phyloP scores from a whole-genome alignment of 768 basidiomycete species.

The Kwoniella sp. region DNA sequence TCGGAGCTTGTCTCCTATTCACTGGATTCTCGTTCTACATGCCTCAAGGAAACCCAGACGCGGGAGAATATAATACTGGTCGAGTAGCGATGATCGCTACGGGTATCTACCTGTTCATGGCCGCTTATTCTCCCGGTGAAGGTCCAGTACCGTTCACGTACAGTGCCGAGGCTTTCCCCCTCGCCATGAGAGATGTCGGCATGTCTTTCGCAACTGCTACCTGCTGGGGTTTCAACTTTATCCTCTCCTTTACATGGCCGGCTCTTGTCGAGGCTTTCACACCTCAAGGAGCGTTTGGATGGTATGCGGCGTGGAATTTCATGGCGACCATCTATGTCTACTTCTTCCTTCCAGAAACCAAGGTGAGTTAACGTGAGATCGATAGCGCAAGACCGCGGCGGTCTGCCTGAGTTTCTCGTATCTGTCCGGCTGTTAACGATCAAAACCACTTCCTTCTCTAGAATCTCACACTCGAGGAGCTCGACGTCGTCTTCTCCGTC shows the following conservation, averaged over 20 bases:
- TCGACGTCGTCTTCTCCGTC: slow-evolving; percentile 48
- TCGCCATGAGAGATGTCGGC: slow-evolving; percentile 75
- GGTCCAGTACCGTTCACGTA: slow-evolving; percentile 76
- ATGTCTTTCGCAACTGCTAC: slow-evolving; percentile 71
- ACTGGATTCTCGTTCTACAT: slow-evolving; percentile 23
- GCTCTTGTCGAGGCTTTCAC: slow-evolving; percentile 67
- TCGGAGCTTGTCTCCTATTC: slow-evolving; percentile 63
- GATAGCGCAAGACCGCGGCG: no score
- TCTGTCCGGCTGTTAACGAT: background rate
- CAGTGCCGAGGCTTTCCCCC: slow-evolving; percentile 70
- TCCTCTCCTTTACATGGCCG: slow-evolving; percentile 61
- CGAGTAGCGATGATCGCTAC: slow-evolving; percentile 59
- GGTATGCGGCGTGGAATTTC: slow-evolving; percentile 59
- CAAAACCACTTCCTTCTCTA: background rate
- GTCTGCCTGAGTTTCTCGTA: no score
- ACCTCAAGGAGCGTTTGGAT: slow-evolving; percentile 73
- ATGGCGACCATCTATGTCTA: slow-evolving; percentile 44
- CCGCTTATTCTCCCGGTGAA: slow-evolving; percentile 62
- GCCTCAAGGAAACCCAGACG: slow-evolving; percentile 2
- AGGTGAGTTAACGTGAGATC: slow-evolving; percentile 8
- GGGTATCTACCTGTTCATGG: slow-evolving; percentile 44
- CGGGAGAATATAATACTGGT: slow-evolving; percentile 31
- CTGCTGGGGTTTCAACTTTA: slow-evolving; percentile 32
- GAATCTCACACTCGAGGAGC: slow-evolving; percentile 45
- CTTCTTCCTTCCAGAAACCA: slow-evolving; percentile 46